phyloP scores from a whole-genome alignment of 257 asterid genomes.

The Solanum tarapatanum region DNA sequence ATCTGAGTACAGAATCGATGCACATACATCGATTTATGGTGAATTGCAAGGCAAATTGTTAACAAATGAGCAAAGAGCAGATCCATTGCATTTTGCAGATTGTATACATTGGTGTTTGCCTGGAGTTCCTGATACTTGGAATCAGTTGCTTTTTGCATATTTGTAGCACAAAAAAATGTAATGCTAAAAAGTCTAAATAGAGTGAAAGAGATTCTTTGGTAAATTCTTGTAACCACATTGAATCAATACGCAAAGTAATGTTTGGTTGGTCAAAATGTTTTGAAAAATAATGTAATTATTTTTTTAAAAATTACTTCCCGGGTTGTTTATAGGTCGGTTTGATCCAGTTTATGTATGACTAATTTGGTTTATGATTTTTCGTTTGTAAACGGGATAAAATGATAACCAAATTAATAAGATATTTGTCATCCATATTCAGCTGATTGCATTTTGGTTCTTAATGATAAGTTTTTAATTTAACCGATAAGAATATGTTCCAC shows the following conservation, averaged over 20 bases:
- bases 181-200: not conserved
- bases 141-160: conserved; percentile 55
- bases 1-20: conserved; percentile 70
- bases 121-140: conserved; percentile 88
- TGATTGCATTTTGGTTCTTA: too few relatives aligned
- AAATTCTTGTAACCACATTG: not conserved
- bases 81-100: conserved; percentile 64
- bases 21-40: conserved; percentile 61
- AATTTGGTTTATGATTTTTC: too few relatives aligned
- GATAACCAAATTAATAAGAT: too few relatives aligned
- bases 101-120: conserved; percentile 93
- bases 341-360: too few relatives aligned
- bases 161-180: conserved; percentile 14
- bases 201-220: not conserved
- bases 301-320: too few relatives aligned
- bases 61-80: conserved; percentile 52
- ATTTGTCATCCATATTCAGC: too few relatives aligned
- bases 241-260: not conserved
- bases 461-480: too few relatives aligned
- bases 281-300: too few relatives aligned
- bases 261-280: not conserved
- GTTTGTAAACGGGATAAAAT: too few relatives aligned
- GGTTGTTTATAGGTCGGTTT: too few relatives aligned
- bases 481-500: too few relatives aligned
- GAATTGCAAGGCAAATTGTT: conserved; percentile 58